Conservation (phyloP, 2,329 filamentous ascomycete genomes). For the Nothophaeocryptopus gaeumannii region DNA sequence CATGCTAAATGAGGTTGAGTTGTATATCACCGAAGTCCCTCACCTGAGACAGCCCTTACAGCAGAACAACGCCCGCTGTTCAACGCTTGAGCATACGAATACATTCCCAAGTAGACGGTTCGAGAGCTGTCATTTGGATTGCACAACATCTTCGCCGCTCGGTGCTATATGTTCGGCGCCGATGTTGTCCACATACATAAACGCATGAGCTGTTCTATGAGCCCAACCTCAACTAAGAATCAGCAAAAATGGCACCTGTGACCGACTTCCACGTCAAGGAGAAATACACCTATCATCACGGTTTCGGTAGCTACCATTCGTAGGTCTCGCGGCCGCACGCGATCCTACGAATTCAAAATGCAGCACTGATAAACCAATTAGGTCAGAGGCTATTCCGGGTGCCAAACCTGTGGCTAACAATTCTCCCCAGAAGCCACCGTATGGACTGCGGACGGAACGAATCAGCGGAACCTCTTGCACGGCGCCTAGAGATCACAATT, state of each 20-base stretch:
- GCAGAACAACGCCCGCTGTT: no score
- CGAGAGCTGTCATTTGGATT: background rate
- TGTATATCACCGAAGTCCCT: no score
- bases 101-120: background rate
- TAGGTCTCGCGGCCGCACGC: background rate
- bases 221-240: no score
- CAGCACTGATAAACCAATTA: constrained; percentile 1
- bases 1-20: no score
- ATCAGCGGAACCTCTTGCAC: constrained; percentile 58
- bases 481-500: constrained; percentile 52
- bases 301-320: constrained; percentile 75
- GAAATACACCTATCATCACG: constrained; percentile 72
- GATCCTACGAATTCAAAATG: background rate
- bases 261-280: constrained; percentile 61
- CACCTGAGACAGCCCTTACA: no score
- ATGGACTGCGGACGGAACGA: constrained; percentile 74
- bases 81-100: no score
- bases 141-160: no score
- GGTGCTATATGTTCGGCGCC: no score
- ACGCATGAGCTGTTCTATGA: no score
- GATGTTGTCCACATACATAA: no score
- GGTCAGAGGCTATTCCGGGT: constrained; percentile 67
- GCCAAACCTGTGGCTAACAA: constrained; percentile 72
- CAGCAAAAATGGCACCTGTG: constrained; percentile 42
- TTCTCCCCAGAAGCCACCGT: constrained; percentile 73